phyloP scores from a whole-genome alignment of 192 early-diverging fungal species.

The Irineochytrium annulatum region DNA sequence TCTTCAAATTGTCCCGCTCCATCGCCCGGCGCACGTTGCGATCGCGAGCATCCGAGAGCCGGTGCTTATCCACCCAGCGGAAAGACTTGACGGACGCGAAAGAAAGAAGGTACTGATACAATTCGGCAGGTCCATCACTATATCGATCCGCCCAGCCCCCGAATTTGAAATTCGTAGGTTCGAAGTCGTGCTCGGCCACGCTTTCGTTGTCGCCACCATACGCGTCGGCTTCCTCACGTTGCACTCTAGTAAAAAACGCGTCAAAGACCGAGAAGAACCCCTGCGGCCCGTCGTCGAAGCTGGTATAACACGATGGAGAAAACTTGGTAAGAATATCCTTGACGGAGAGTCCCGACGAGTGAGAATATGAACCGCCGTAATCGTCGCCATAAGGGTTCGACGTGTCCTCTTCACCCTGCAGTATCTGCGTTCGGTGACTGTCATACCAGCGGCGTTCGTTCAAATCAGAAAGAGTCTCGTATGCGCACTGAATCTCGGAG shows the following conservation, averaged over 20 bases:
- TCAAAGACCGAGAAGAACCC: slow-evolving; percentile 82
- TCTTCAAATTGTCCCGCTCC: slow-evolving; percentile 89
- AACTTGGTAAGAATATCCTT: slow-evolving; percentile 80
- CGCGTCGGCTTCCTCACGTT: slow-evolving; percentile 75
- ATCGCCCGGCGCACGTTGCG: slow-evolving; percentile 73
- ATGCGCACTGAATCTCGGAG: slow-evolving; percentile 86
- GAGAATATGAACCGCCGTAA: slow-evolving; percentile 12
- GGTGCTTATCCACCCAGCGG: slow-evolving; percentile 86
- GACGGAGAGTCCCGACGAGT: slow-evolving; percentile 40
- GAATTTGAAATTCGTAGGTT: no score
- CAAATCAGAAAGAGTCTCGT: slow-evolving; percentile 87
- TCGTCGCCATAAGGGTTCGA: no score
- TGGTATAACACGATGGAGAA: slow-evolving; percentile 64
- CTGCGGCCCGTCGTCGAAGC: slow-evolving; percentile 61
- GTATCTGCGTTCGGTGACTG: slow-evolving; percentile 85
- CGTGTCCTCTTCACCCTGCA: slow-evolving; percentile 72
- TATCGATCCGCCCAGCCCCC: no score
- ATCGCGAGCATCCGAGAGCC: slow-evolving; percentile 77
- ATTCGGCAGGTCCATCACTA: no score
- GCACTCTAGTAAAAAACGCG: slow-evolving; percentile 70
- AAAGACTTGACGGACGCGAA: slow-evolving; percentile 88
- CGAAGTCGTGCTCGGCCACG: slow-evolving; percentile 24
- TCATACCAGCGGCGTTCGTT: slow-evolving; percentile 97
- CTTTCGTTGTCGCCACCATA: slow-evolving; percentile 31
- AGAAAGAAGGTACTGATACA: no score